Base-by-base conservation (phyloP, 306 rosid genomes). In the Vicia sativa region DNA sequence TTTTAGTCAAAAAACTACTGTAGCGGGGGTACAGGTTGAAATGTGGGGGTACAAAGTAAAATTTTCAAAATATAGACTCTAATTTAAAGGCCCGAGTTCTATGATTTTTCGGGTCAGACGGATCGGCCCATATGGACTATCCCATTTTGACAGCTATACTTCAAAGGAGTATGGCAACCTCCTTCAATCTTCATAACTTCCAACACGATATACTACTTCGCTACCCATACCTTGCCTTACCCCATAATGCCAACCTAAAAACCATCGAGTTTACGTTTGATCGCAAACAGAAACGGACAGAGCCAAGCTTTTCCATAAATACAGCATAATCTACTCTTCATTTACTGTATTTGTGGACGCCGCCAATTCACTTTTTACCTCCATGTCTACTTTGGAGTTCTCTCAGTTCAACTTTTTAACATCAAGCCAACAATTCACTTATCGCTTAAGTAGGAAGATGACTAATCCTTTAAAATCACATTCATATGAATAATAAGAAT, bases 401-500 rank as follows among this genome's bases (percentile, higher is more conserved):
- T 38, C 58, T 15, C 5, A n/a, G 13, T 16, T 62, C 64, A 74
- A 26, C 53, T 12, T 74, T 63, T 70, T 57, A 19, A 44, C 49
- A 56, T 35, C 68, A 71, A 56, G 19, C 54, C 23, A 58, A 35
- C 52, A 37, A 31, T 53, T 71, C 26, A 66, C 28, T 19, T 71
- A 74, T 53, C 67, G 48, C 11, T 63, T 18, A 55, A 53, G 43
- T 71, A 19, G 42, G 65, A 62, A 65, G 38, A 71, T 46, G 54
- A 28, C 44, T 38, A 61, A 45, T 41, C 42, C 28, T 25, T 63
- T 19, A 61, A 60, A 60, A 10, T 75, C 9, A 66, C 72, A 45
- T 44, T 64, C 77, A 50, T 60, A 11, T 23, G 39, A 41, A 58
- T 54, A 35, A 61, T 65, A 63, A 63, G 56, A 79, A 68, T 62